Conservation (phyloP, 768 basidiomycete species). For the Floccularia luteovirens region DNA sequence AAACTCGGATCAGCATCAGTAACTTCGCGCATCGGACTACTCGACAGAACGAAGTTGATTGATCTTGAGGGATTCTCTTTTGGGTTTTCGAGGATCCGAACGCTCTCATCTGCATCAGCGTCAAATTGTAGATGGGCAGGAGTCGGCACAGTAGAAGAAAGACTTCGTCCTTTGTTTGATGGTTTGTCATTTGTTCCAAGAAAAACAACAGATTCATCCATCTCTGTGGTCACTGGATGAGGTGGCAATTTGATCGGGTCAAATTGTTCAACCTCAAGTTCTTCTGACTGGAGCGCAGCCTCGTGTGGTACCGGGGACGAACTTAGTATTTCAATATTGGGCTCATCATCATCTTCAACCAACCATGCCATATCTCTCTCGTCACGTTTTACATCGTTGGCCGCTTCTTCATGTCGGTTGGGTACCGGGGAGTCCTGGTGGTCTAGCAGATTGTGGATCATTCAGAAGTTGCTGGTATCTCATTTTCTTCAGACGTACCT, state of each 20-base stretch:
- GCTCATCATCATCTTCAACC: constrained; percentile 56
- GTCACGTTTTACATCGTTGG: constrained; percentile 1
- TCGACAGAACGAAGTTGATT: neutral
- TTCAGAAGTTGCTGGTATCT: no score
- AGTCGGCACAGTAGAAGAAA: neutral
- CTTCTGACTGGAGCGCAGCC: neutral
- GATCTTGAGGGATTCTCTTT: neutral
- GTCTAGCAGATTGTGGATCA: no score
- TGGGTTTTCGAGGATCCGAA: neutral
- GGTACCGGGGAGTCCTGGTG: neutral
- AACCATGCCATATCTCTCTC: constrained; percentile 56
- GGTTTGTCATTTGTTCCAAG: neutral
- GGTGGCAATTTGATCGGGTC: neutral
- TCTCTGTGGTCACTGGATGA: neutral
- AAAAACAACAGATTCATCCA: constrained; percentile 18
- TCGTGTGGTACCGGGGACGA: constrained; percentile 34
- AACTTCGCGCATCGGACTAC: neutral
- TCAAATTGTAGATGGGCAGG: neutral
- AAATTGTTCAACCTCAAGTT: neutral
- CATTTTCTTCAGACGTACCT: no score
- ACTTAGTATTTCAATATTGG: constrained; percentile 39
- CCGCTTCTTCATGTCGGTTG: no score
- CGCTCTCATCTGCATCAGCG: neutral
- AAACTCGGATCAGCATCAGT: constrained; percentile 4
- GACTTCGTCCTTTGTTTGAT: neutral